Percentiles rank a stretch among this genome's conserved stretches.
Conservation (phyloP, 805 yeast species). For the Priceomyces melissophilus region DNA sequence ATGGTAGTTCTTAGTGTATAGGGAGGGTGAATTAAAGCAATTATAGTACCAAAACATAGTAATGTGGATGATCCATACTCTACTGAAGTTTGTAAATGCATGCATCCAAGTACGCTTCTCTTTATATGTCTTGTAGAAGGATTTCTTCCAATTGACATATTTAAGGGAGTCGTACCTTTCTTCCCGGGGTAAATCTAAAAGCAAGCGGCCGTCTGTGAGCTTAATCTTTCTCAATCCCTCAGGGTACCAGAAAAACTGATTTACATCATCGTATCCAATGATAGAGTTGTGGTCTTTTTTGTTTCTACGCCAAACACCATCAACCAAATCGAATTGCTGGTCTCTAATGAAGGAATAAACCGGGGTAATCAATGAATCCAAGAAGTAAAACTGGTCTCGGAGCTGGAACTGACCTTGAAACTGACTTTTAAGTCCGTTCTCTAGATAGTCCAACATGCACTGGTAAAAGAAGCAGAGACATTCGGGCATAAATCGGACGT, state of each 20-base stretch:
- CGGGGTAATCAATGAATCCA: slow-evolving; percentile 44
- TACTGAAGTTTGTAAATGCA: slow-evolving; percentile 44
- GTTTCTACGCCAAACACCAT: slow-evolving; percentile 54
- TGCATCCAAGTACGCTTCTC: slow-evolving; percentile 53
- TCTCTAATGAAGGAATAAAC: slow-evolving; percentile 57
- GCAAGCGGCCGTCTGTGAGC: slow-evolving; percentile 27
- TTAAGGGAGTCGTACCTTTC: slow-evolving; percentile 30
- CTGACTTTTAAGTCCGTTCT: too few relatives aligned
- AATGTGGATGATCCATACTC: slow-evolving; percentile 53
- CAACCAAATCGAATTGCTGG: slow-evolving; percentile 59
- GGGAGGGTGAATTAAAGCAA: slow-evolving; percentile 47
- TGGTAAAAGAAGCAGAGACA: slow-evolving; percentile 33
- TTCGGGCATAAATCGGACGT: slow-evolving; percentile 50
- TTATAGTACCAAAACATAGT: slow-evolving; percentile 52
- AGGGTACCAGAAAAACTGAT: slow-evolving; percentile 50
- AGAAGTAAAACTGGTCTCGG: slow-evolving; percentile 20
- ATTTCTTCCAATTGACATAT: slow-evolving; percentile 37
- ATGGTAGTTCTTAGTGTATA: slow-evolving; percentile 43
- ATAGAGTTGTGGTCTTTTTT: slow-evolving; percentile 66
- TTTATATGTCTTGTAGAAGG: slow-evolving; percentile 43
- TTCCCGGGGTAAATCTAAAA: slow-evolving; percentile 25
- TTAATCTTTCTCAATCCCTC: slow-evolving; percentile 30
- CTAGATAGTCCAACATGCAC: slow-evolving; percentile 21
- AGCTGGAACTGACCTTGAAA: slow-evolving; percentile 2
- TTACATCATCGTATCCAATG: slow-evolving; percentile 55